A percentile compares a stretch with the other conserved stretches of the same genome.
Evolutionary conservation across 2,329 filamentous ascomycete species (phyloP).

Genomic region (Amauroascus verrucosus): DNA sequence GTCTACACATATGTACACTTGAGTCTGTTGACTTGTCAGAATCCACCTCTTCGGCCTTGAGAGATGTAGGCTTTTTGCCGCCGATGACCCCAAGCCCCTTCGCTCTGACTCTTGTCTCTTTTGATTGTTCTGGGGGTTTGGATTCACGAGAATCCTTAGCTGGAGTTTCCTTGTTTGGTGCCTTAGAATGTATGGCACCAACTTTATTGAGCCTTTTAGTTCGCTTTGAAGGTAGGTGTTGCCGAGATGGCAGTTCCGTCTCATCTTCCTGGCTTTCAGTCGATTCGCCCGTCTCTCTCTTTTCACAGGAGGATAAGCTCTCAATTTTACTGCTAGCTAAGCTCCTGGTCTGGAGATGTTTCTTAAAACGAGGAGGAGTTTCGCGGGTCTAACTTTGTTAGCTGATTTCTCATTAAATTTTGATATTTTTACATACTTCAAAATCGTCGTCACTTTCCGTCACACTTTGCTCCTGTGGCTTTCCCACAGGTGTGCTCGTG

Average conservation of each 20-base stretch:
- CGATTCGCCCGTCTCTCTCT: not conserved
- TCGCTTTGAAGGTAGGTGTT: constrained; percentile 9
- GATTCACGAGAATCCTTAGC: constrained; percentile 12
- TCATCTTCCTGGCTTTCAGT: constrained; percentile 1
- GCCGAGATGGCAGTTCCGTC: not conserved
- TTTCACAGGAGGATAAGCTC: not conserved
- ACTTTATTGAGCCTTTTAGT: constrained; percentile 14
- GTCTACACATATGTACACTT: not conserved
- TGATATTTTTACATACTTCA: constrained; percentile 23
- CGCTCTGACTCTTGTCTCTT: constrained; percentile 7
- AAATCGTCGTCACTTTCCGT: constrained; percentile 30
- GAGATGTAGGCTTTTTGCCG: constrained; percentile 10
- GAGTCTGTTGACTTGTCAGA: not conserved
- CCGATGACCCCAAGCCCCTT: constrained; percentile 15
- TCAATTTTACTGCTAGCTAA: not conserved
- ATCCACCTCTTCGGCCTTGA: not conserved
- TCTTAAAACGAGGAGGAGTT: constrained; percentile 24
- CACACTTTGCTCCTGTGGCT: constrained; percentile 17
- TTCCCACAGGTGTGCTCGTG: not conserved
- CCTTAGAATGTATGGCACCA: constrained; percentile 15
- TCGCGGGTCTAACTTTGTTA: constrained; percentile 26
- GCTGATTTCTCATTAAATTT: not conserved
- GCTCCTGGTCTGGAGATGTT: not conserved
- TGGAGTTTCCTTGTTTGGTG: not conserved
- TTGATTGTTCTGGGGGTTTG: constrained; percentile 1